phyloP scores from a whole-genome alignment of 371 early-diverging fungal species.

The Apophysomyces sp. region DNA sequence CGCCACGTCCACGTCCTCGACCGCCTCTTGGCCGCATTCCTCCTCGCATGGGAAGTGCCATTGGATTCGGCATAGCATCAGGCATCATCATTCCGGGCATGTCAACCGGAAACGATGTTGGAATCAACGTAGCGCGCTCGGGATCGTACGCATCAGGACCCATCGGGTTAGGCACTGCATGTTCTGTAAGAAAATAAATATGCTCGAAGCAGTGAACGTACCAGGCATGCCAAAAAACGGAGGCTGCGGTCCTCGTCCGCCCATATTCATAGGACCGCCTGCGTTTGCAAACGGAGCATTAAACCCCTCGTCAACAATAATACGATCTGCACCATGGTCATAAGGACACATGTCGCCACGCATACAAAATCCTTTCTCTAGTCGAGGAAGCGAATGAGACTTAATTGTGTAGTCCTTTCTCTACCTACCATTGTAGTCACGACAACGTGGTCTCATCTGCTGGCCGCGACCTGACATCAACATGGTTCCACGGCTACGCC shows the following conservation, averaged over 20 bases:
- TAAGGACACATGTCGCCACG: constrained; percentile 77
- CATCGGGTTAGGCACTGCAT: background rate
- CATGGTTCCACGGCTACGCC: constrained; percentile 16
- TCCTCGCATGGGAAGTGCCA: constrained; percentile 8
- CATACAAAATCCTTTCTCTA: constrained; percentile 72
- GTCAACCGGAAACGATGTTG: background rate
- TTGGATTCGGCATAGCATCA: constrained; percentile 6
- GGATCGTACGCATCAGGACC: constrained; percentile 49
- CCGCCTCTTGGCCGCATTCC: constrained; percentile 30
- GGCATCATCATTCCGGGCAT: constrained; percentile 16
- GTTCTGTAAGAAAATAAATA: background rate
- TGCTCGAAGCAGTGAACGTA: background rate
- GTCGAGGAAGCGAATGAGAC: background rate
- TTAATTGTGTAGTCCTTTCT: background rate
- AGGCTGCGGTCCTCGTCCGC: constrained; percentile 8
- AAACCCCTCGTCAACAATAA: constrained; percentile 62
- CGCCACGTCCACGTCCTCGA: constrained; percentile 34
- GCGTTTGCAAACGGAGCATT: constrained; percentile 20
- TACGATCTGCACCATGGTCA: constrained; percentile 73
- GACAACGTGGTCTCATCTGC: constrained; percentile 49
- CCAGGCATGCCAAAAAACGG: constrained; percentile 23
- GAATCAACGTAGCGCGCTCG: constrained; percentile 37
- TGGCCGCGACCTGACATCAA: background rate
- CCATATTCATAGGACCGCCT: constrained; percentile 6
- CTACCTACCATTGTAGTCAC: constrained; percentile 68